Evolutionary conservation across 345 rosid genomes (phyloP).

Genomic region (Hibiscus tridactylites): DNA sequence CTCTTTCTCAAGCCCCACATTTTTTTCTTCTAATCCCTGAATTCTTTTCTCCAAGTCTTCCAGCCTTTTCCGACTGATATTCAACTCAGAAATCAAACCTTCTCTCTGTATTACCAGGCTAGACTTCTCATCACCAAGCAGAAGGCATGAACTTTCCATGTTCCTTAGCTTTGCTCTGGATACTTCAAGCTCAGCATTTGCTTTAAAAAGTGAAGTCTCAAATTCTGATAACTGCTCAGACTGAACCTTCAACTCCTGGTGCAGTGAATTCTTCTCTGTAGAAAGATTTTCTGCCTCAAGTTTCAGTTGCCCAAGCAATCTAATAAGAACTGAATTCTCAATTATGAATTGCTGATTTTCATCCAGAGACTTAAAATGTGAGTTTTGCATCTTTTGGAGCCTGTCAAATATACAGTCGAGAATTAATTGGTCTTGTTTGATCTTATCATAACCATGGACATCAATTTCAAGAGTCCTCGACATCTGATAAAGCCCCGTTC

Average conservation of each 20-base stretch:
- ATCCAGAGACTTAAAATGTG: slow-evolving; percentile 39
- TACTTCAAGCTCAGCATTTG: slow-evolving; percentile 66
- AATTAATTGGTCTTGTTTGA: slow-evolving; percentile 34
- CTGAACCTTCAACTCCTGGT: slow-evolving; percentile 36
- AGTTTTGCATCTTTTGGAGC: slow-evolving; percentile 45
- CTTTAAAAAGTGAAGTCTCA: slow-evolving; percentile 53
- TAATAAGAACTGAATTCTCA: slow-evolving; percentile 55
- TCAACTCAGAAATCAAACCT: slow-evolving; percentile 45
- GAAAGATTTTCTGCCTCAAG: slow-evolving; percentile 46
- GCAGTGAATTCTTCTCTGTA: slow-evolving; percentile 37
- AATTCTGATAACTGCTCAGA: slow-evolving; percentile 35
- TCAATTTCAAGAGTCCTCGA: slow-evolving; percentile 40
- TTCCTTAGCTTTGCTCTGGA: slow-evolving; percentile 41
- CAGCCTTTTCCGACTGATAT: slow-evolving; percentile 35
- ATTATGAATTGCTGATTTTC: slow-evolving; percentile 46
- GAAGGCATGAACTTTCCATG: slow-evolving; percentile 50
- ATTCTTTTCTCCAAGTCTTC: slow-evolving; percentile 49
- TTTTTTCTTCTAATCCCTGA: slow-evolving; percentile 37
- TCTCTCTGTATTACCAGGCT: slow-evolving; percentile 42
- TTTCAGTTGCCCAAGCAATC: slow-evolving; percentile 53
- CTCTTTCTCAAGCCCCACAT: slow-evolving; percentile 42
- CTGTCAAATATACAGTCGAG: slow-evolving; percentile 30
- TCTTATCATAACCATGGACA: slow-evolving; percentile 25
- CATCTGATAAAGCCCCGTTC: slow-evolving; percentile 44
- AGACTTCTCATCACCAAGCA: slow-evolving; percentile 58